Conservation (phyloP, 2,329 filamentous ascomycete genomes). For the Trichophaea hybrida region DNA sequence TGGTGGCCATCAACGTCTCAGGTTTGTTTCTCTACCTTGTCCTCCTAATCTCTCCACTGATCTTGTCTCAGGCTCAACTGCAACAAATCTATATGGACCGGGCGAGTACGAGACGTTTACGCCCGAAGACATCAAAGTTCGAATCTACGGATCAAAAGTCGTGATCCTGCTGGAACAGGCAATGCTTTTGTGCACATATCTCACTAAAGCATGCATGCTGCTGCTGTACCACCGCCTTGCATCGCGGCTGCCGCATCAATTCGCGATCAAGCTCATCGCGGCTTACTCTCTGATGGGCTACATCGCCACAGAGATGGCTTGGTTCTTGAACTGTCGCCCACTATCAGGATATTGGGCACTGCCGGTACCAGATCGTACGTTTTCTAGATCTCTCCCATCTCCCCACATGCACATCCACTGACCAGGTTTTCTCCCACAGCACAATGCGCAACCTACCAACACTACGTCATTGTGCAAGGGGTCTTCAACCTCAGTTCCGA, state of each 20-base stretch:
- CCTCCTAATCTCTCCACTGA: background rate
- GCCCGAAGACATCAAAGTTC: conserved; percentile 32
- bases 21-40: background rate
- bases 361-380: conserved; percentile 37
- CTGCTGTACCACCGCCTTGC: conserved; percentile 45
- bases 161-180: conserved; percentile 48
- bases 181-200: conserved; percentile 46
- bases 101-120: conserved; percentile 36
- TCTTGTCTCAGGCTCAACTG: conserved; percentile 33
- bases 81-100: conserved; percentile 45
- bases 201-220: conserved; percentile 43
- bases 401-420: conserved; percentile 1
- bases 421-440: conserved; percentile 27
- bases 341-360: conserved; percentile 45
- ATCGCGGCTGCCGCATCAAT: conserved; percentile 37
- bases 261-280: conserved; percentile 38
- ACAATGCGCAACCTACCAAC: conserved; percentile 43
- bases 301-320: conserved; percentile 41
- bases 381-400: too few species aligned
- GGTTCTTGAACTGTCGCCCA: conserved; percentile 41
- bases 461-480: conserved; percentile 46
- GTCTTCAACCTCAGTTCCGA: conserved; percentile 48
- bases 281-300: conserved; percentile 38
- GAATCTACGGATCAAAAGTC: conserved; percentile 45
- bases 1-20: conserved; percentile 43